Base-by-base conservation (phyloP, 768 basidiomycete genomes). In the Porpolomopsis calyptriformis region DNA sequence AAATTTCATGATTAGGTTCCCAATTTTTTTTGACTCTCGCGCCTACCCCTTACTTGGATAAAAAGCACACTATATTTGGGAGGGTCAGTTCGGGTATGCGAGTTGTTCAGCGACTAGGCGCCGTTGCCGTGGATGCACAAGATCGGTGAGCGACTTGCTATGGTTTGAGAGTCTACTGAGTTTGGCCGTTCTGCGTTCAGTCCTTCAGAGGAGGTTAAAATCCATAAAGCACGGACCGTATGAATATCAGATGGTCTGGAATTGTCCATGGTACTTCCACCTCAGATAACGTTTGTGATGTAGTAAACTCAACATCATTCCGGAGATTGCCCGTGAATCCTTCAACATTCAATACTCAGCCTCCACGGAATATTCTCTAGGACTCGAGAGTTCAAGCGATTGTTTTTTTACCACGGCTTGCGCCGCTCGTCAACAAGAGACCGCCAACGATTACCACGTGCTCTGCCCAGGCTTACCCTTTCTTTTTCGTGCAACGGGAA, bases 11-110 rank as follows among this genome's bases (percentile, higher is more conserved):
- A 56, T 84, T 81, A 88, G 92, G 92, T 18, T 94, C 90, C 14
- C 94, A 97, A 61, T 97, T 97, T 68, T 96, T 97, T 65, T 73
- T 97, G 53, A 85, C 86, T 0, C 74, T 91, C 19, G 74, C 73
- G 1, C 87, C 86, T 22, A 90, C 89, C 20, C 88, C 88, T 1
- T 91, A 72, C 60, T 68, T 91, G 31, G 88, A 91, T 55, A 80
- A 74, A 56, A 88, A 87, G 55, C 86, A 90, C 59, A 88, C 85
- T 5, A 88, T 89, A 52, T 90, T 90, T 58, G 96, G 96, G 1
- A 80, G 96, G 5, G 90, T 99, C 5, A 79, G 75, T 57, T 71
- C 78, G 16, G 96, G 94, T 1, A 97, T 98, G 83, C 74, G 85
- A 27, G 92, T 97, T 7, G 76, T 96, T 14, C 88, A 96, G 56